A percentile compares a stretch with the other conserved stretches of the same genome.
Conservation (phyloP, 2,329 filamentous ascomycete genomes). For the Zymoseptoria crescenta region DNA sequence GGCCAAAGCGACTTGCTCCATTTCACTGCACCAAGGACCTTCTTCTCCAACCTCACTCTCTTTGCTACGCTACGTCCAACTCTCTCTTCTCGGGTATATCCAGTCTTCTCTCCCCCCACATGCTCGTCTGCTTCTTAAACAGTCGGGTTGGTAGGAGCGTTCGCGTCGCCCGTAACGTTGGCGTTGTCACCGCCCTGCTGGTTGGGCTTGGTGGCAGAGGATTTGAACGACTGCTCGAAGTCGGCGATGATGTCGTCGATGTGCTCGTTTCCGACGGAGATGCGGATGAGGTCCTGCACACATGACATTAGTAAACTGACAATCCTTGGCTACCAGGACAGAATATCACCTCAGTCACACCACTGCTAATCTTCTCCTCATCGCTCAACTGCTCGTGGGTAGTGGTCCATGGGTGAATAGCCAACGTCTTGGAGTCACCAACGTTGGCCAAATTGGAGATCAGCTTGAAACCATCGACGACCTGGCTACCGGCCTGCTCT, state of each 20-base stretch:
- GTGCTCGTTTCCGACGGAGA: constrained; percentile 91
- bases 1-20: no score
- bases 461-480: constrained; percentile 91
- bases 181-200: constrained; percentile 21
- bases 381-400: constrained; percentile 88
- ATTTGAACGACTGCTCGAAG: constrained; percentile 82
- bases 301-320: constrained; percentile 11
- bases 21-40: background rate
- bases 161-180: constrained; percentile 19
- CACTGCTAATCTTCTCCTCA: constrained; percentile 70
- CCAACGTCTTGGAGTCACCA: constrained; percentile 88
- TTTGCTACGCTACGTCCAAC: background rate
- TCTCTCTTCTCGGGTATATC: background rate
- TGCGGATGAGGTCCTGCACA: constrained; percentile 73
- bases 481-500: constrained; percentile 69
- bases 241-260: constrained; percentile 96
- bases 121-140: constrained; percentile 9
- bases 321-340: background rate
- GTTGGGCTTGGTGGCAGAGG: constrained; percentile 39
- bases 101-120: background rate
- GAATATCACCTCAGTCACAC: constrained; percentile 52
- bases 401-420: constrained; percentile 91
- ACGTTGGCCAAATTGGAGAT: constrained; percentile 96
- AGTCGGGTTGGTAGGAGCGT: constrained; percentile 16
- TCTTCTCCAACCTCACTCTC: background rate